Evolutionary conservation across 768 basidiomycete species (phyloP), one percentile per base, ranked within the genome.

Genomic region (Trametes cingulata): DNA sequence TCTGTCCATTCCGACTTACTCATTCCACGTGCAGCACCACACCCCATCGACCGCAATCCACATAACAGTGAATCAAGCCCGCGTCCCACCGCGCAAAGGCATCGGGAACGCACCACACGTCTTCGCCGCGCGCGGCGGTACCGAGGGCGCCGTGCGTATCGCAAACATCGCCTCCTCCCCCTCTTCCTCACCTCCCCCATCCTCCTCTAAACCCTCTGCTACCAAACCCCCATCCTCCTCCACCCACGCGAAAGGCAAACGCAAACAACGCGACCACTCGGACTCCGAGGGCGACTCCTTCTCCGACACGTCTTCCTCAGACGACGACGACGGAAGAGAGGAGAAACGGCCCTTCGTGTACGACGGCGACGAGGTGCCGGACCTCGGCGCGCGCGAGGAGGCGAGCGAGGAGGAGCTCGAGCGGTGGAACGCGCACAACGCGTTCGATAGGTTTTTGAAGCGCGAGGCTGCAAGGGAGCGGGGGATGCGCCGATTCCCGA

Each of bases 31-130:
- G 3, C 45, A 90, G 86, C 77, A 84, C 65, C 85, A 88, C 62
- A 75, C 80, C 13, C 74, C 76, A 1, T 72, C 73, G 1, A 80
- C 78, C 1, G 79, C 80, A 46, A 72, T 90, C 12, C 88, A 90
- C 60, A 85, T 90, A 49, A 86, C 86, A 1, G 70, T 85, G 42
- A 85, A 87, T 65, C 80, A 77, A 3, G 73, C 73, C 10, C 71
- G 75, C n/a, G 70, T 89, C 14, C 80, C 80, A 12, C 70, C 74
- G 1, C 82, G 87, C 10, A 80, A 79, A 61, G 88, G 88, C 4
- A 71, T 71, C 2, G 82, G 86, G 3, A 88, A 89, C 67, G 76
- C 76, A 25, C 89, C 88, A 0, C 78, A 79, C 60, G 75, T 89
- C 10, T 89, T 91, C 69, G 64, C 66, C 7, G 86, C 85, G 27